Percentiles rank a stretch among this genome's conserved stretches.
Evolutionary conservation across 2,329 filamentous ascomycete species (phyloP).

Genomic region (Colletotrichum tabaci): DNA sequence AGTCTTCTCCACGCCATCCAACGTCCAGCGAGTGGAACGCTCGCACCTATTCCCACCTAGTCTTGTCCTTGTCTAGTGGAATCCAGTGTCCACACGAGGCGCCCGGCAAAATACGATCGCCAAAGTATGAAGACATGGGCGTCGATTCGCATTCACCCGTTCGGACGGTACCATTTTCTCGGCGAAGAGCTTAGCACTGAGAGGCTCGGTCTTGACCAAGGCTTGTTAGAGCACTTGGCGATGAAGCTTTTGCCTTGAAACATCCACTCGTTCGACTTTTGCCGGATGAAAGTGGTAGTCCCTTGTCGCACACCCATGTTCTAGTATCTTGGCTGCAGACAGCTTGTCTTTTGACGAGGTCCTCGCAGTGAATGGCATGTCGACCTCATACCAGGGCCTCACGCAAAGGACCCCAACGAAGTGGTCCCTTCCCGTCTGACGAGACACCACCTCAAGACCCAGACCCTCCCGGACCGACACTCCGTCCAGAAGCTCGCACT

Average conservation of each 20-base stretch:
- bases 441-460: constrained; percentile 17
- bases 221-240: constrained; percentile 21
- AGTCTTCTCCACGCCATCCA: constrained; percentile 35
- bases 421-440: constrained; percentile 34
- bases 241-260: constrained; percentile 39
- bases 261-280: constrained; percentile 33
- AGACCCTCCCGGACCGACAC: constrained; percentile 23
- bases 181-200: constrained; percentile 15
- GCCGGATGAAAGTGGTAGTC: constrained; percentile 33
- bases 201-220: constrained; percentile 18
- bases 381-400: constrained; percentile 24
- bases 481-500: constrained; percentile 28
- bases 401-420: constrained; percentile 36
- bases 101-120: constrained; percentile 36
- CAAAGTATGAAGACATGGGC: constrained; percentile 18
- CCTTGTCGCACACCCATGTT: constrained; percentile 23
- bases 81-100: constrained; percentile 22
- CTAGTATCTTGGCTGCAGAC: constrained; percentile 29
- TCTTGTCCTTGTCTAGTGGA: constrained; percentile 38
- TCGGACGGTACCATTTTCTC: constrained; percentile 27
- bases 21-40: constrained; percentile 29
- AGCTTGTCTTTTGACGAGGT: constrained; percentile 22
- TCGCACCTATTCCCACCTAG: constrained; percentile 25
- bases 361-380: constrained; percentile 14
- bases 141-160: constrained; percentile 29